phyloP scores from a whole-genome alignment of 371 early-diverging fungal species.

The Lichtheimia hyalospora region DNA sequence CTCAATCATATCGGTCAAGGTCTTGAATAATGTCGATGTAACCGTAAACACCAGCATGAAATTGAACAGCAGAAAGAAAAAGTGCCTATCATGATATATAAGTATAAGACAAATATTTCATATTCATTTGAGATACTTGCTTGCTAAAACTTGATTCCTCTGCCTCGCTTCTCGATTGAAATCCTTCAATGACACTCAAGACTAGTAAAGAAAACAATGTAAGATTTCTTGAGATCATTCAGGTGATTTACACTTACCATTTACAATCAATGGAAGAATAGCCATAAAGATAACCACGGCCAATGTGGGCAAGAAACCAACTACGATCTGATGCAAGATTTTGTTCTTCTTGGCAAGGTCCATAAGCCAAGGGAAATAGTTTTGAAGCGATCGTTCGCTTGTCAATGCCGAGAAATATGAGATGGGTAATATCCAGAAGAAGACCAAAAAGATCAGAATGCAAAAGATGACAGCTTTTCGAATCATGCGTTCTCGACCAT shows the following conservation, averaged over 20 bases:
- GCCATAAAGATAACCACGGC: conserved; percentile 60
- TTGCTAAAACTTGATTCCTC: conserved; percentile 69
- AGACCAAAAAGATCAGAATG: conserved; percentile 46
- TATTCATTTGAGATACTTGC: conserved; percentile 25
- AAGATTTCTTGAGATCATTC: no score
- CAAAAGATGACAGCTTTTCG: conserved; percentile 48
- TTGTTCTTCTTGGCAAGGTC: conserved; percentile 47
- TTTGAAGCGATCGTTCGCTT: conserved; percentile 45
- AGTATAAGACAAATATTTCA: no score
- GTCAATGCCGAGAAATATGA: conserved; percentile 57
- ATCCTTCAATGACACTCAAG: conserved; percentile 59
- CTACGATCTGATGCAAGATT: conserved; percentile 51
- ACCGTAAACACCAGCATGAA: conserved; percentile 84
- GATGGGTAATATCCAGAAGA: conserved; percentile 58
- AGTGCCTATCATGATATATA: no score
- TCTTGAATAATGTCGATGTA: conserved; percentile 74
- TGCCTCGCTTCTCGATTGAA: conserved; percentile 68
- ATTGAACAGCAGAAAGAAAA: conserved; percentile 86
- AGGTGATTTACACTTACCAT: conserved; percentile 37
- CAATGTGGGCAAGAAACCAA: conserved; percentile 61
- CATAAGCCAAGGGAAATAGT: conserved; percentile 48
- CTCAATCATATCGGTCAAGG: conserved; percentile 68
- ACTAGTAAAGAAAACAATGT: conserved; percentile 13
- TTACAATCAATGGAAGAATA: conserved; percentile 65
- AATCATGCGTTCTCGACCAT: conserved; percentile 45